Evolutionary conservation across 768 basidiomycete genomes (phyloP), one percentile per base, ranked within the genome.

Genomic region (Jaapia argillacea): DNA sequence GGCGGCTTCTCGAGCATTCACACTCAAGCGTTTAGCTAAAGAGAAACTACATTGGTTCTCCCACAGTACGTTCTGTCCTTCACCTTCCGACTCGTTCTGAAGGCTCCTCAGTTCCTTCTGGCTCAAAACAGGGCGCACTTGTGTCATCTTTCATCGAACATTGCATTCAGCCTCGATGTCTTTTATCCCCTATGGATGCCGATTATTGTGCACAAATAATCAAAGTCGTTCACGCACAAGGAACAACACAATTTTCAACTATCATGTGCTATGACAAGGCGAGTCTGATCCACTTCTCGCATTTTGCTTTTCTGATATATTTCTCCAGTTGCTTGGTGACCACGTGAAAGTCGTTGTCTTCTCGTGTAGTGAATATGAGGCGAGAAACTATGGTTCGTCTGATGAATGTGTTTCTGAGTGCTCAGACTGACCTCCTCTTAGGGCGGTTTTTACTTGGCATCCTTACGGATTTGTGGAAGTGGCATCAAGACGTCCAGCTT

Each of bases 101-200:
- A n/a, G n/a, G n/a, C n/a, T n/a, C n/a, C n/a, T n/a, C n/a, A n/a
- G n/a, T n/a, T n/a, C n/a, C n/a, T n/a, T n/a, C n/a, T n/a, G n/a
- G n/a, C n/a, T n/a, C 70, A 4, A 73, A 71, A 53, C 67, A 74
- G 3, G 60, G 61, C 1, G 60, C 68, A 3, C 69, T 88, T 31
- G 74, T 75, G 4, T 67, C 71, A 21, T 70, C 77, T 3, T 67
- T 91, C 45, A 82, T 90, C 48, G 88, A 96, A 56, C 79, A 94
- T 55, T 98, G 96, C 58, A 79, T 99, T 48, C 83, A 87, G 55
- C 94, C 96, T 7, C 79, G 96, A 23, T 85, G 84, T 50, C 67
- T 97, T 31, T 66, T 97, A n/a, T 94, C 94, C 0, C 92, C 92
- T 0, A 88, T 92, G 78, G 96, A 99, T 60, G 94, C 96, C 21